Evolutionary conservation across 2,329 filamentous ascomycete genomes (phyloP), one percentile per base, ranked within the genome.

Genomic region (Thelonectria blattea): DNA sequence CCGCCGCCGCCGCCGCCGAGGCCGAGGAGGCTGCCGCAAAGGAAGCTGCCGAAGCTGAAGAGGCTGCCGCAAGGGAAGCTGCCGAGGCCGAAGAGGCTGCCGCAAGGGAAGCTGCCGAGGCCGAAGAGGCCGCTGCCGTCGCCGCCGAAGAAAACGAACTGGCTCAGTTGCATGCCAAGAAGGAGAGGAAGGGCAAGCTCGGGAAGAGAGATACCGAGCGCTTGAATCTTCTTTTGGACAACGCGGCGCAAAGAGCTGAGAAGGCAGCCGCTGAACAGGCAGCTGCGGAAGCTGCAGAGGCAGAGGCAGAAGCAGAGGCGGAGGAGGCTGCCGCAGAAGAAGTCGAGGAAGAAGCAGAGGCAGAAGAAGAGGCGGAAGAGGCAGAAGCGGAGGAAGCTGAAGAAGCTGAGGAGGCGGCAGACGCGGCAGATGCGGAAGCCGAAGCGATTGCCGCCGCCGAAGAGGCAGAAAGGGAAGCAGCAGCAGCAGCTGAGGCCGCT

Each of bases 161-260:
- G 30, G 75, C 74, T 11, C 73, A 72, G 15, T 73, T 73, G 54
- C 73, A 76, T 51, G 76, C 74, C 9, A 69, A 68, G 66, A 69
- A 67, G 45, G 34, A 42, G 12, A 82, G 80, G 65, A 85, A 81
- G 69, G 73, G 74, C 56, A 83, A 75, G 61, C 66, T 81, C 11
- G 71, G 68, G 2, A 83, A 78, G 63, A 81, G 76, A 57, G 80
- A 81, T 32, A 73, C 81, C 50, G 79, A 83, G 59, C 81, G 79
- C 60, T 73, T 78, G 24, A 73, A 77, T 37, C 65, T 68, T 8
- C 67, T 82, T 9, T 75, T 71, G 9, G 73, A 73, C 37, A 76
- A 72, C 34, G 71, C 74, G 24, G 70, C 68, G 24, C 70, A 69
- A 60, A 72, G 78, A 34, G 75, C 7, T 77, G 64, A 22, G 70